A percentile compares a stretch with the other conserved stretches of the same genome.
Conservation (phyloP, 2,329 filamentous ascomycete species). For the Aspergillus felis region DNA sequence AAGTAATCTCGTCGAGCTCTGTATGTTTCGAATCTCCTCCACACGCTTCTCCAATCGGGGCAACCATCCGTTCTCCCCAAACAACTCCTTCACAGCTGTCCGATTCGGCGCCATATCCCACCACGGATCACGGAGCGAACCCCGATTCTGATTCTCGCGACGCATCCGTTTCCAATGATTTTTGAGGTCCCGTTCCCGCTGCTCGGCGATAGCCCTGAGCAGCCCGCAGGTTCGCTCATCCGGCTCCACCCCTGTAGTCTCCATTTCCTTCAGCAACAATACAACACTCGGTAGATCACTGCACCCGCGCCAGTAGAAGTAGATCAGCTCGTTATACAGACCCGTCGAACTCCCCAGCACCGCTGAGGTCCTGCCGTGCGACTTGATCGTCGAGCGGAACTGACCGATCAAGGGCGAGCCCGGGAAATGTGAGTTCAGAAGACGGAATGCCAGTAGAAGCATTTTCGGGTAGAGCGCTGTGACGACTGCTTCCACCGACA, state of each 20-base stretch:
- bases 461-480: constrained; percentile 39
- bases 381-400: constrained; percentile 39
- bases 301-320: constrained; percentile 40
- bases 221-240: constrained; percentile 31
- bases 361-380: constrained; percentile 39
- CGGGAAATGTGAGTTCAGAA: constrained; percentile 39
- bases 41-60: constrained; percentile 15
- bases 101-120: constrained; percentile 32
- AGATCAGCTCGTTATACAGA: constrained; percentile 44
- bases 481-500: constrained; percentile 31
- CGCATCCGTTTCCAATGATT: constrained; percentile 8
- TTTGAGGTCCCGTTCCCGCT: constrained; percentile 21
- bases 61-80: constrained; percentile 25
- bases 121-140: constrained; percentile 18
- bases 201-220: constrained; percentile 27
- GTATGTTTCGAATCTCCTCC: background rate
- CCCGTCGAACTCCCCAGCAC: constrained; percentile 40
- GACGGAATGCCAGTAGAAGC: constrained; percentile 38
- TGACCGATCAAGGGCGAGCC: constrained; percentile 38
- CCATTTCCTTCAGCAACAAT: constrained; percentile 42
- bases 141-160: constrained; percentile 1
- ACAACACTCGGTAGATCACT: constrained; percentile 39
- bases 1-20: background rate
- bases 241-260: constrained; percentile 38
- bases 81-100: constrained; percentile 24